Conservation (phyloP, 495 filamentous ascomycete genomes). For the Neurospora hispaniola region DNA sequence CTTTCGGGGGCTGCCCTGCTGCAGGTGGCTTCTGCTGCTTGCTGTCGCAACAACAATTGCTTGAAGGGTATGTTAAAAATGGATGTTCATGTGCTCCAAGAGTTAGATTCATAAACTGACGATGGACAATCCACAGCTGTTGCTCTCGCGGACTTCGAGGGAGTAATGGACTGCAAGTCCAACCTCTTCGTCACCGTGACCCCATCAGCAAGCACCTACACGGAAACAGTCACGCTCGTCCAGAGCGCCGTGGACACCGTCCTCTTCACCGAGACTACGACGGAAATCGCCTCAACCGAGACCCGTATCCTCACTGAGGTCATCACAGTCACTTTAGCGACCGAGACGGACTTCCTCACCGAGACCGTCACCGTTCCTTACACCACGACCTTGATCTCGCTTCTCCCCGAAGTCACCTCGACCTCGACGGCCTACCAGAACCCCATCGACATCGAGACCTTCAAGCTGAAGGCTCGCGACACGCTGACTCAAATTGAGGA, state of each 20-base stretch:
- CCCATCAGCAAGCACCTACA: not conserved
- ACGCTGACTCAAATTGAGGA: not conserved
- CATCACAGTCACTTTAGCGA: not conserved
- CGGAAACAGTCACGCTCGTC: conserved; percentile 1
- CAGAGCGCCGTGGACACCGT: conserved; percentile 1
- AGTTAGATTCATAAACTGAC: not conserved
- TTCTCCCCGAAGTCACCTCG: not conserved
- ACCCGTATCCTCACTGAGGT: conserved; percentile 1
- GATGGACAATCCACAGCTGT: not conserved
- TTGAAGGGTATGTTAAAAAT: not conserved
- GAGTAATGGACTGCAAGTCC: not conserved
- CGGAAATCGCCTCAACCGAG: conserved; percentile 3
- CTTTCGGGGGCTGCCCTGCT: conserved; percentile 2
- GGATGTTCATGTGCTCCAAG: not conserved
- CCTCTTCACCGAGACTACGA: conserved; percentile 3
- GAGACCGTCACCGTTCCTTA: not conserved
- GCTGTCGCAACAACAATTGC: conserved; percentile 2
- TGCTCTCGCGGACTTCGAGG: not conserved
- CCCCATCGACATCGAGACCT: not conserved
- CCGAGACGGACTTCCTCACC: not conserved
- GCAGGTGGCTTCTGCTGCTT: not conserved
- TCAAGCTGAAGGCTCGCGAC: not conserved
- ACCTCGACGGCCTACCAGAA: not conserved
- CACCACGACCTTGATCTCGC: not conserved
- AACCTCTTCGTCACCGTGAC: conserved; percentile 4